Conservation (phyloP, 441 rosid species). For the Sinapis alba region DNA sequence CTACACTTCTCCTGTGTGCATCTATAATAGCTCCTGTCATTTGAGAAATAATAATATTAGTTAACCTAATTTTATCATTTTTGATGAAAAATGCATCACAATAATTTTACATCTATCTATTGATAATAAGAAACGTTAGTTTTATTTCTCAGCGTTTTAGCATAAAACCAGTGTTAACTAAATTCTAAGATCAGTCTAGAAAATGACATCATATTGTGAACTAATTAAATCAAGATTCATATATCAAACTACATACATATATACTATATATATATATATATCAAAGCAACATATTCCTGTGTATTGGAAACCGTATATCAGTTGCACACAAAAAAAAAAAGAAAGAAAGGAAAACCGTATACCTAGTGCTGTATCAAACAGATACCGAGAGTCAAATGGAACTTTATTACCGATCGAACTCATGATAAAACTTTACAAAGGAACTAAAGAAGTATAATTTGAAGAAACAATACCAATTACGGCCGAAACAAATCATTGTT, state of each 20-base stretch:
- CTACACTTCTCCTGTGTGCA: constrained; percentile 91
- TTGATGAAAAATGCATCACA: not conserved
- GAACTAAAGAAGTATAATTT: constrained; percentile 10
- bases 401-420: constrained; percentile 16
- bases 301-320: not conserved
- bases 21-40: constrained; percentile 90
- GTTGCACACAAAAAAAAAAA: no score
- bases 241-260: not conserved
- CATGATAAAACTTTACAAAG: constrained; percentile 36
- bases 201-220: not conserved
- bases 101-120: not conserved
- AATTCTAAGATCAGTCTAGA: not conserved
- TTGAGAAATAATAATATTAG: not conserved
- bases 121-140: not conserved
- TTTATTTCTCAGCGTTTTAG: not conserved
- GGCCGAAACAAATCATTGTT: constrained; percentile 35
- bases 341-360: not conserved
- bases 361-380: constrained; percentile 3
- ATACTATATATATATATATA: not conserved
- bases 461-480: constrained; percentile 29
- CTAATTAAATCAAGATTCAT: not conserved
- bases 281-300: not conserved
- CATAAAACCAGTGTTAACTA: not conserved
- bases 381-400: not conserved
- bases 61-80: not conserved